Base-by-base conservation (phyloP, 179 eudicot species). In the Spergularia azorica region DNA sequence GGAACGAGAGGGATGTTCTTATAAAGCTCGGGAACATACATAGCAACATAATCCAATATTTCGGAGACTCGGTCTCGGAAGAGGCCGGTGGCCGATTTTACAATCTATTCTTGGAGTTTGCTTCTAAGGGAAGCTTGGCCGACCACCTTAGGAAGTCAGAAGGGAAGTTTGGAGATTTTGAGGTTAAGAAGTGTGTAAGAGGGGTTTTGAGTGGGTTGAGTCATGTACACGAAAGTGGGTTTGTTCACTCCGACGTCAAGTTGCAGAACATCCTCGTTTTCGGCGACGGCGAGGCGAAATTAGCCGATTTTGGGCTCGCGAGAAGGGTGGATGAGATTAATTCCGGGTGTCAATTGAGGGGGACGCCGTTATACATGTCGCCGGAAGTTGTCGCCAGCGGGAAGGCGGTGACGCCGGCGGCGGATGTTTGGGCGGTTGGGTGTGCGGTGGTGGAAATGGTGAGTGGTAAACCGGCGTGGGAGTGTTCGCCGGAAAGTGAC, bases 251-350 rank as follows among this genome's bases (percentile, higher is more conserved):
- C 39, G 97, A 94, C 58, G 75, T 94, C 0, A 94, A 94, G 88
- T 84, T 88, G 3, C 88, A 88, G 20, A 92, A 94, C 36, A 66
- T 92, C 2, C 87, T 94, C 0, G 55, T 88, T 32, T 78, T 83
- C 36, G 60, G 58, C 0, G 66, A 88, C 48, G 89, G 80, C 1
- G 79, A 15, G 0, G 88, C 75, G 0, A 90, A 90, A 67, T 84
- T 94, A 4, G 91, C 96, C 0, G 98, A 94, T 84, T 92, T 94
- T 16, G 98, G 98, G 52, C 74, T 92, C 15, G 91, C 97, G 0
- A 90, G 76, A 76, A 81, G 64, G 61, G 80, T 38, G 12, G 79
- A 64, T 0, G 77, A 73, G 50, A 72, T 66, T 1, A 67, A 70
- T 4, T 14, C 4, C 0, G 87, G 85, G 11, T 46, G 39, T 12